Conservation (phyloP, 2,329 filamentous ascomycete genomes). For the Fusarium tjaetaba region DNA sequence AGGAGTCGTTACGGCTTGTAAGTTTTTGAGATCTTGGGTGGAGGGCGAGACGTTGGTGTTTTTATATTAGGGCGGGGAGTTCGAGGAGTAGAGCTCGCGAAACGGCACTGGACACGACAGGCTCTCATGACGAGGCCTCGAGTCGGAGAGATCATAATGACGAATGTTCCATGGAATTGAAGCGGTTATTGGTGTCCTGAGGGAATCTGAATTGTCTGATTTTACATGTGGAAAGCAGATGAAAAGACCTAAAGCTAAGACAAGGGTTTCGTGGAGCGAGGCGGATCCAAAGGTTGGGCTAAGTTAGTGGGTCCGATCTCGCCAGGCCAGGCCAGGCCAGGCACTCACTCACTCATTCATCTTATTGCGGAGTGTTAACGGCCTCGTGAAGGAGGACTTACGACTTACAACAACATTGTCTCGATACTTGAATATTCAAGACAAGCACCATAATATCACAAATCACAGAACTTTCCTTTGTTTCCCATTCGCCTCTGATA, state of each 20-base stretch:
- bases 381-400: slow-evolving; percentile 1
- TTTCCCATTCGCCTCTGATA: not conserved
- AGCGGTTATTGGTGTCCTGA: not conserved
- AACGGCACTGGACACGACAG: slow-evolving; percentile 41
- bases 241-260: slow-evolving; percentile 11
- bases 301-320: slow-evolving; percentile 16
- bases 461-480: not conserved
- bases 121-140: slow-evolving; percentile 40
- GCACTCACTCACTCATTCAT: slow-evolving; percentile 2
- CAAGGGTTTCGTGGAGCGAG: slow-evolving; percentile 36
- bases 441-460: not conserved
- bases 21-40: slow-evolving; percentile 39
- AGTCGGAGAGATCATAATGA: slow-evolving; percentile 45
- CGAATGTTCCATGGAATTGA: slow-evolving; percentile 24
- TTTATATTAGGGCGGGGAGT: slow-evolving; percentile 36
- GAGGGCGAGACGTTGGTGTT: slow-evolving; percentile 26
- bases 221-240: slow-evolving; percentile 25
- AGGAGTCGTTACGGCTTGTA: slow-evolving; percentile 47
- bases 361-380: slow-evolving; percentile 18
- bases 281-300: slow-evolving; percentile 21
- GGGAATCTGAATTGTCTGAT: not conserved
- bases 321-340: slow-evolving; percentile 6
- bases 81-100: slow-evolving; percentile 44
- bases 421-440: not conserved
- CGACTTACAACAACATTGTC: slow-evolving; percentile 30